Base-by-base conservation (phyloP, 2,329 filamentous ascomycete species). In the Hypoxylon sp. region DNA sequence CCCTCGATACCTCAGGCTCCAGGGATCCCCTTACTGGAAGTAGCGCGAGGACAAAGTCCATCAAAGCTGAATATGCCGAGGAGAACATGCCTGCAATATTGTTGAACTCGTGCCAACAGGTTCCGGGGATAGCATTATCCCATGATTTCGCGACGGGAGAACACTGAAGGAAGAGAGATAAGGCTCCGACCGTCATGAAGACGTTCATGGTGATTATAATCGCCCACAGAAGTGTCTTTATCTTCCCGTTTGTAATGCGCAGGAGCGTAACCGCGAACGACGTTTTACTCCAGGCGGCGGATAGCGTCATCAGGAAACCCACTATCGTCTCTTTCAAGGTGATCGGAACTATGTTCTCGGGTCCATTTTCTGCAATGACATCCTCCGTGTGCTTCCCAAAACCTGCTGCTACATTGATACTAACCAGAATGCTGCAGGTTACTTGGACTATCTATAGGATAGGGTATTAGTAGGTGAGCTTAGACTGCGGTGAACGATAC, bases 171-270 rank as follows among this genome's bases (percentile, higher is more conserved):
- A 63, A 58, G 48, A 63, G 48, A 10, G 53, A 52, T 9, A 58
- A 46, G 17, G 60, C 60, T 11, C 53, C 48, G 14, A 59, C 21
- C 6, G 48, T 63, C 34, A 63, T 58, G 10, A 45, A 23, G 23
- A 64, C 14, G 19, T 52, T 64, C 61, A 50, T 63, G 17, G 51
- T 50, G 17, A 63, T 34, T 32, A 63, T 63, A 11, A 63, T 63
- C 10, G 21, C 19, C 60, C 60, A 63, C 7, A 63, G 21, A 17
- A 57, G 13, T 19, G 19, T 17, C 23, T 34, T 57, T 23, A 50
- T 56, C 34, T 28, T 56, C 9, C 60, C 50, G 11, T 32, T 21
- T 23, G 36, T 56, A 13, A 63, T 56, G 9, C 51, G 60, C 32
- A 63, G 32, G 23, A 63, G 34, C 32, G 43, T 63, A 30, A 63